Evolutionary conservation across 768 basidiomycete genomes (phyloP).

Genomic region (Lepiota venenata): DNA sequence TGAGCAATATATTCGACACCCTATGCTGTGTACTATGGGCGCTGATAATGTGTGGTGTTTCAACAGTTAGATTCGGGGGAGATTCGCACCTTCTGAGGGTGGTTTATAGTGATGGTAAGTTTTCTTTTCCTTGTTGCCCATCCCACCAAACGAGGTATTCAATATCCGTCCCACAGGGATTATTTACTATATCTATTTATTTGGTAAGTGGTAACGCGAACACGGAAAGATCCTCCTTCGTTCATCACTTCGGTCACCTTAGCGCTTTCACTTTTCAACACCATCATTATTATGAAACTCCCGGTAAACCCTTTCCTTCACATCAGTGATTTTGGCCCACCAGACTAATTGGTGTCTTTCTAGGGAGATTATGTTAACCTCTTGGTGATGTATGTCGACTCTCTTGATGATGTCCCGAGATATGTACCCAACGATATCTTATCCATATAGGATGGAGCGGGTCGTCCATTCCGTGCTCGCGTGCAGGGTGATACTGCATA

Average conservation of each 20-base stretch:
- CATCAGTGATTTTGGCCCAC: background rate
- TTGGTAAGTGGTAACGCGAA: background rate
- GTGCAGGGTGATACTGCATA: slow-evolving; percentile 11
- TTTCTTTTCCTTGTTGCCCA: background rate
- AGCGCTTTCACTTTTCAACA: slow-evolving; percentile 9
- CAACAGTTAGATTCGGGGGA: slow-evolving; percentile 8
- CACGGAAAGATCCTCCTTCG: background rate
- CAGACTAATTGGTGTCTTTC: too few relatives aligned
- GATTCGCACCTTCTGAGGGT: slow-evolving; percentile 12
- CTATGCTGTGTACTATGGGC: too few relatives aligned
- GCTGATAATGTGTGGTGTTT: background rate
- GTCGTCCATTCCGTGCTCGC: slow-evolving; percentile 9
- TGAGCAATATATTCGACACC: background rate
- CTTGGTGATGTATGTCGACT: slow-evolving; percentile 6
- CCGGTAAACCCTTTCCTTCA: background rate
- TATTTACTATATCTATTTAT: slow-evolving; percentile 12
- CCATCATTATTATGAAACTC: slow-evolving; percentile 7
- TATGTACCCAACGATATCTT: background rate
- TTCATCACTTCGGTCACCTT: background rate
- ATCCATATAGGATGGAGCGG: slow-evolving; percentile 7
- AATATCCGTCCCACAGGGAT: background rate
- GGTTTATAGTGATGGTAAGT: slow-evolving; percentile 9
- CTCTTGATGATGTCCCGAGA: too few relatives aligned
- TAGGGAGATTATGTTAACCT: slow-evolving; percentile 8
- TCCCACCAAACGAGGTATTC: too few relatives aligned